Evolutionary conservation across 1,284 basidiomycete genomes (phyloP).

Genomic region (Austropuccinia psidii): DNA sequence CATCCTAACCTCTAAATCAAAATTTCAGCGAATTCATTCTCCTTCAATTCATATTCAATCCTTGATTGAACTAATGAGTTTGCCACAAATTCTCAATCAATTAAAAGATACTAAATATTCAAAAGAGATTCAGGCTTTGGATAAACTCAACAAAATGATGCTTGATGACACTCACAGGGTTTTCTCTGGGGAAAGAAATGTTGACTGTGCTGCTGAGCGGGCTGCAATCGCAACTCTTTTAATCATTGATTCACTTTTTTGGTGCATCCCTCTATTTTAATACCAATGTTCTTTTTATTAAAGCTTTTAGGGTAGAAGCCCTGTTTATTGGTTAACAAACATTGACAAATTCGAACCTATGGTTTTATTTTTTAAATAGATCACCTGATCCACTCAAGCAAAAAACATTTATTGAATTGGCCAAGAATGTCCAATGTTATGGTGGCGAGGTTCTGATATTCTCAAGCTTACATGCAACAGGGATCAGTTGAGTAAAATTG

Average conservation of each 20-base stretch:
- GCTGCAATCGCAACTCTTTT: slow-evolving; percentile 89
- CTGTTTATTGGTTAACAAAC: too few species aligned
- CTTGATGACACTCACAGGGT: slow-evolving; percentile 87
- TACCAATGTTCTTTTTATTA: neutral
- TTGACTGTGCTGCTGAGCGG: slow-evolving; percentile 78
- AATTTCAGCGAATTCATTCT: slow-evolving; percentile 83
- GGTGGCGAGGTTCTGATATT: slow-evolving; percentile 93
- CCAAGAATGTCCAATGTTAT: slow-evolving; percentile 77
- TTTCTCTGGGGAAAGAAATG: slow-evolving; percentile 96
- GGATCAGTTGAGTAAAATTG: slow-evolving; percentile 47
- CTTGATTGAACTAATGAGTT: slow-evolving; percentile 84
- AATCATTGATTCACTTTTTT: slow-evolving; percentile 90
- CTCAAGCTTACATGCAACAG: slow-evolving; percentile 97
- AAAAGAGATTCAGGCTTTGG: slow-evolving; percentile 78
- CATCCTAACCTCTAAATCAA: slow-evolving; percentile 57
- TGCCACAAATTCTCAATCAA: slow-evolving; percentile 52
- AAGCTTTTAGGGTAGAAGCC: too few species aligned
- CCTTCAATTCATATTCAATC: slow-evolving; percentile 93
- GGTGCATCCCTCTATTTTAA: slow-evolving; percentile 49
- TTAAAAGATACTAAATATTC: slow-evolving; percentile 98
- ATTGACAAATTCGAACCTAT: too few species aligned
- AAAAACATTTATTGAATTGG: slow-evolving; percentile 71
- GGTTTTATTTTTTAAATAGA: too few species aligned
- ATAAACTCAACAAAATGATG: slow-evolving; percentile 67
- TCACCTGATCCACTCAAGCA: slow-evolving; percentile 44